Evolutionary conservation across 345 rosid genomes (phyloP), one percentile per base, ranked within the genome.

Genomic region (Eucalyptus guilfoylei): DNA sequence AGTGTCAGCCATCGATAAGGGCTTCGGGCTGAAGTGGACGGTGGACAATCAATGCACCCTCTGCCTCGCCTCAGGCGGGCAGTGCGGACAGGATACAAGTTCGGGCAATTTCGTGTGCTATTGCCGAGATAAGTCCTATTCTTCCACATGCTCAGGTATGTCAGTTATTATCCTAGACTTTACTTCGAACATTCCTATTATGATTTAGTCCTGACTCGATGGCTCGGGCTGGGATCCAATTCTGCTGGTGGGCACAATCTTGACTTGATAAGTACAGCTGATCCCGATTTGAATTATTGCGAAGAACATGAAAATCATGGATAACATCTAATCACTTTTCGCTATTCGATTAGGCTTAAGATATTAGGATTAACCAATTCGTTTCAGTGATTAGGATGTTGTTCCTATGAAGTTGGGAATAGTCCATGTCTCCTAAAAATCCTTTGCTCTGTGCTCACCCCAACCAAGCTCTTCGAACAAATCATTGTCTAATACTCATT

Each of bases 31-130:
- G 83, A 2, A 0, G 15, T 76, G 83, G 83, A 37, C 83, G 0
- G 83, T 2, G 83, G 26, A 1, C 3, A 0, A 0, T 0, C 0
- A 11, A 76, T 76, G 83, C 28, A 3, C 0, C 3, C 2, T 1
- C 45, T 76, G 83, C 47, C 28, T 37, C 5, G 0, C 1, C 1
- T 76, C 83, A 2, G 83, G 83, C 3, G 83, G 83, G 28, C 45
- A 76, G 28, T 76, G 83, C 28, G 83, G 83, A 0, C 28, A 0
- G 83, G 45, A 76, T 2, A 72, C 3, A 2, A 72, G 14, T 0
- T 0, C 45, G 0, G 45, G 28, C 0, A 1, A 37, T 37, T 76
- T 76, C 45, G 0, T 0, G 1, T 76, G 83, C 83, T 76, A 76
- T 76, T 76, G 83, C 47, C 3, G 0, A 0, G 83, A 76, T 0